These are phyloP conservation scores for Talaromyces sp. DNA, from an alignment of 2,329 filamentous ascomycete genomes.

Conservation along the genomic window DNA sequence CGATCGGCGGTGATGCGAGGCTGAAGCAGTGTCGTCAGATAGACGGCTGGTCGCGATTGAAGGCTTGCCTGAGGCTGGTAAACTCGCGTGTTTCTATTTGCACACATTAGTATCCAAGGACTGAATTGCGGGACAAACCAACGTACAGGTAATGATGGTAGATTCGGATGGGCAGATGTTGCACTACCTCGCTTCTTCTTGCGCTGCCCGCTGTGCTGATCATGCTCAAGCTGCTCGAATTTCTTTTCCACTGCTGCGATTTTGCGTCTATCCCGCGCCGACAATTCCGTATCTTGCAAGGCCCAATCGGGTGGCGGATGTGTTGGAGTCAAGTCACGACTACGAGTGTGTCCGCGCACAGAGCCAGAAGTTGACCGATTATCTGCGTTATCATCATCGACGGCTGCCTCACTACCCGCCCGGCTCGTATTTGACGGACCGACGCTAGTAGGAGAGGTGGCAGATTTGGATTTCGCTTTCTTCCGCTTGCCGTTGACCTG, in stretches of 20 bases:
- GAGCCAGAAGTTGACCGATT: slow-evolving; percentile 54
- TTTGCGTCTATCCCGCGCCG: slow-evolving; percentile 58
- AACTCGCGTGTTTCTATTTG: slow-evolving; percentile 32
- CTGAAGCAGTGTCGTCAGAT: neutral
- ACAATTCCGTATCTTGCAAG: slow-evolving; percentile 48
- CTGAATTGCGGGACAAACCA: neutral
- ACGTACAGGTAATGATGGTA: slow-evolving; percentile 28
- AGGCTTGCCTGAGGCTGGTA: slow-evolving; percentile 18
- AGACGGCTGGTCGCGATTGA: slow-evolving; percentile 20
- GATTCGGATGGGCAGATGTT: slow-evolving; percentile 50
- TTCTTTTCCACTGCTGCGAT: slow-evolving; percentile 59
- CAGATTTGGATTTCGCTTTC: slow-evolving; percentile 44
- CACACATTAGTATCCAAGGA: neutral
- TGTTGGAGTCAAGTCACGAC: slow-evolving; percentile 58
- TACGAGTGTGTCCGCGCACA: slow-evolving; percentile 50
- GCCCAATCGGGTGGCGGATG: slow-evolving; percentile 45
- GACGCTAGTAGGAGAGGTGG: slow-evolving; percentile 51
- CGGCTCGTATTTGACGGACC: slow-evolving; percentile 52
- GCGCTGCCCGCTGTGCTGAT: slow-evolving; percentile 49
- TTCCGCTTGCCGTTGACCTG: slow-evolving; percentile 44
- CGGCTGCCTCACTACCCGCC: slow-evolving; percentile 53
- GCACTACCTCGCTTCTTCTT: slow-evolving; percentile 55
- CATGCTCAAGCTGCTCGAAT: slow-evolving; percentile 56
- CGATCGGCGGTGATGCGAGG: neutral
- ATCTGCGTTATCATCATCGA: slow-evolving; percentile 52